A percentile compares a stretch with the other conserved stretches of the same genome.
phyloP scores from a whole-genome alignment of 1,139 yeast genomes.

The Kazachstania sp. region DNA sequence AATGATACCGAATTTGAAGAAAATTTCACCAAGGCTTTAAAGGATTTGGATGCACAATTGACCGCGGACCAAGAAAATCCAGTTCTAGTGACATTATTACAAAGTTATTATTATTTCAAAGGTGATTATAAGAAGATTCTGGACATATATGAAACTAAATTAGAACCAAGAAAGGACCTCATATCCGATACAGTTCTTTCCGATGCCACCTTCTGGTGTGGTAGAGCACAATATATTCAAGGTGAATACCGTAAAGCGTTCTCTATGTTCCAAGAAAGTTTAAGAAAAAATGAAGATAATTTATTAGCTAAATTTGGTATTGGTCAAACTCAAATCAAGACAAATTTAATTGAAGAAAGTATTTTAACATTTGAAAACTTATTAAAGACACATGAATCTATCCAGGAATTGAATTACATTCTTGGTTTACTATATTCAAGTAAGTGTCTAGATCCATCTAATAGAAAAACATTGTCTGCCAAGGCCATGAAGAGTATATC shows the following conservation, averaged over 20 bases:
- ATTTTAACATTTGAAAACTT: slow-evolving; percentile 74
- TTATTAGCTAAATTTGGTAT: slow-evolving; percentile 69
- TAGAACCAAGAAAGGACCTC: slow-evolving; percentile 26
- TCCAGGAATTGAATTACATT: slow-evolving; percentile 67
- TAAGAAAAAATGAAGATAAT: slow-evolving; percentile 52
- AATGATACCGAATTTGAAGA: slow-evolving; percentile 49
- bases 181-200: slow-evolving; percentile 41
- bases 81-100: slow-evolving; percentile 40
- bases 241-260: slow-evolving; percentile 62
- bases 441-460: slow-evolving; percentile 28
- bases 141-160: slow-evolving; percentile 46
- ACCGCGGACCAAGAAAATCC: slow-evolving; percentile 28
- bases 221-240: slow-evolving; percentile 58
- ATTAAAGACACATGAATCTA: slow-evolving; percentile 56
- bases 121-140: slow-evolving; percentile 51
- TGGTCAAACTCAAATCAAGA: slow-evolving; percentile 75
- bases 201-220: slow-evolving; percentile 84
- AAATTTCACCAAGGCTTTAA: slow-evolving; percentile 41
- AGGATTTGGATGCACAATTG: slow-evolving; percentile 27
- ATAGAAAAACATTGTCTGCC: slow-evolving; percentile 13
- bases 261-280: slow-evolving; percentile 61
- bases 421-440: slow-evolving; percentile 66
- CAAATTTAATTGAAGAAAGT: slow-evolving; percentile 75
- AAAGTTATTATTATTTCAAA: slow-evolving; percentile 52
- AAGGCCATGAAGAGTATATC: slow-evolving; percentile 18